phyloP scores from a whole-genome alignment of 129 eudicot species.

The Daucus carota region DNA sequence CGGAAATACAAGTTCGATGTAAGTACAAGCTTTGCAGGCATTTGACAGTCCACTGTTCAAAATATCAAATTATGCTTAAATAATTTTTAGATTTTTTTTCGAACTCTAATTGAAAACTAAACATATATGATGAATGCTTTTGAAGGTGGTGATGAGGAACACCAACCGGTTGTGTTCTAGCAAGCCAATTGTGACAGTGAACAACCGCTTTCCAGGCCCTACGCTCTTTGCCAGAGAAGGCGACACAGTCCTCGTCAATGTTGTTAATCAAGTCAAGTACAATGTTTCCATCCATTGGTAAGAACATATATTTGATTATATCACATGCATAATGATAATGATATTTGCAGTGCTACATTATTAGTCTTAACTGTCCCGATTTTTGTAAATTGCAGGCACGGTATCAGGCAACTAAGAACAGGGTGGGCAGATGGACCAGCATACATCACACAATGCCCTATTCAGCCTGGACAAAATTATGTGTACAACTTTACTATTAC shows the following conservation, averaged over 20 bases:
- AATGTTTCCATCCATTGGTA: constrained; percentile 89
- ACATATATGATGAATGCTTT: too few species aligned
- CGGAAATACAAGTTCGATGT: constrained; percentile 72
- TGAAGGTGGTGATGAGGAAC: constrained; percentile 59
- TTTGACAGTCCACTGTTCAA: neutral
- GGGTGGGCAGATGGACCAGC: constrained; percentile 96
- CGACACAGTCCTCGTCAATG: constrained; percentile 57
- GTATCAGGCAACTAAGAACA: constrained; percentile 70
- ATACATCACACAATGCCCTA: constrained; percentile 83
- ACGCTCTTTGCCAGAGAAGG: constrained; percentile 74
- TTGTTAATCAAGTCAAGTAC: constrained; percentile 65
- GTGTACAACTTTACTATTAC: constrained; percentile 71
- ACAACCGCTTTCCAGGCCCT: constrained; percentile 70
- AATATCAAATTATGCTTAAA: neutral
- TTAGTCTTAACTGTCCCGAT: neutral
- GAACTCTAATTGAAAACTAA: too few species aligned
- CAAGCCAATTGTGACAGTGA: constrained; percentile 67
- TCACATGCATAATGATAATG: neutral
- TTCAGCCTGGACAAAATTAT: constrained; percentile 60
- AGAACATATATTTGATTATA: neutral
- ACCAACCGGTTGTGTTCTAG: constrained; percentile 52
- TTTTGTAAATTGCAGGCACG: constrained; percentile 43
- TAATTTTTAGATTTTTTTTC: neutral
- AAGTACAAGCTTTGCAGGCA: constrained; percentile 14
- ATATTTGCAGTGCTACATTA: neutral